Percentiles rank a stretch among this genome's conserved stretches.
Evolutionary conservation across 2,329 filamentous ascomycete species (phyloP).

Genomic region (Conoideocrella luteorostrata): DNA sequence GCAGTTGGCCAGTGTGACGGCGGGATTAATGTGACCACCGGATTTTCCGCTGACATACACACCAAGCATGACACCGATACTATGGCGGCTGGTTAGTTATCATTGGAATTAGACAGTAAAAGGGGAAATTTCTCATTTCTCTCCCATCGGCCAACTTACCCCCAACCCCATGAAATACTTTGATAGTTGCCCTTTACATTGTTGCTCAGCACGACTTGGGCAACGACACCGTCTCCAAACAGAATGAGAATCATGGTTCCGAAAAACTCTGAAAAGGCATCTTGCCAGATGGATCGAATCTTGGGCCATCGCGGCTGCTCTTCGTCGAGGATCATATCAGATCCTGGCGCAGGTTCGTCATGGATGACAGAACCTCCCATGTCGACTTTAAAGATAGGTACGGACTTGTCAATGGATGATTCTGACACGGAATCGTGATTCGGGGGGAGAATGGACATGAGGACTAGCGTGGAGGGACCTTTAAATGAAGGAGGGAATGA

Average conservation of each 20-base stretch:
- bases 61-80: conserved; percentile 62
- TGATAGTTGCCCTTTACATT: conserved; percentile 41
- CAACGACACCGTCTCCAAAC: conserved; percentile 66
- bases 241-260: conserved; percentile 62
- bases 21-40: conserved; percentile 63
- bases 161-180: conserved; percentile 45
- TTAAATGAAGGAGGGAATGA: background rate
- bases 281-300: conserved; percentile 43
- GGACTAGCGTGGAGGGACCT: background rate
- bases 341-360: conserved; percentile 16
- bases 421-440: conserved; percentile 26
- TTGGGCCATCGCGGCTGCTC: conserved; percentile 41
- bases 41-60: conserved; percentile 61
- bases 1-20: conserved; percentile 65
- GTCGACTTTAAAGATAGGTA: conserved; percentile 22
- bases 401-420: conserved; percentile 26
- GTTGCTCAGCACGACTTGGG: conserved; percentile 57
- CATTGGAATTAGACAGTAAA: background rate
- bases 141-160: too few relatives aligned
- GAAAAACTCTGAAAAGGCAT: conserved; percentile 61
- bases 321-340: conserved; percentile 14
- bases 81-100: conserved; percentile 12
- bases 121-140: too few relatives aligned
- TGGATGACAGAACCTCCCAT: conserved; percentile 19
- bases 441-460: conserved; percentile 22